Conservation (phyloP, 768 basidiomycete genomes). For the Collybiopsis luxurians region DNA sequence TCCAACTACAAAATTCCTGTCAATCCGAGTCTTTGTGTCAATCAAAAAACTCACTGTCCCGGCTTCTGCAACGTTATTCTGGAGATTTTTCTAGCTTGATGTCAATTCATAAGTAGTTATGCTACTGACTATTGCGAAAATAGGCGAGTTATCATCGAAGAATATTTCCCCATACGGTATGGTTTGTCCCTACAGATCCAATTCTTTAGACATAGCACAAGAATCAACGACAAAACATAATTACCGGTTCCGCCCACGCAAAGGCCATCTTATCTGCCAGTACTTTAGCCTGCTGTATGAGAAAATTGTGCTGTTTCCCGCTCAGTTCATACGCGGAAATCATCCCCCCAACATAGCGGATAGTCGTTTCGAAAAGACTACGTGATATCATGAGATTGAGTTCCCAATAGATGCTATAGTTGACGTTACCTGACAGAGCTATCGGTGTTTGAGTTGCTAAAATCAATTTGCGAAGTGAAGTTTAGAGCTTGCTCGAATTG, state of each 20-base stretch:
- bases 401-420: neutral
- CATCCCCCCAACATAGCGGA: constrained; percentile 49
- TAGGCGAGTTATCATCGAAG: constrained; percentile 36
- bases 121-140: constrained; percentile 2
- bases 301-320: constrained; percentile 31
- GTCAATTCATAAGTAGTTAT: neutral
- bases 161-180: constrained; percentile 11
- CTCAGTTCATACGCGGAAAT: constrained; percentile 51
- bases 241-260: constrained; percentile 35
- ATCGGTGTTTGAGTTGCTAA: constrained; percentile 32
- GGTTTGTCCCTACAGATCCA: constrained; percentile 8
- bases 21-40: constrained; percentile 18
- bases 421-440: constrained; percentile 35
- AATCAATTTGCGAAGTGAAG: constrained; percentile 38
- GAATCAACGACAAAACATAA: neutral
- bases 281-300: constrained; percentile 46
- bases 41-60: constrained; percentile 23
- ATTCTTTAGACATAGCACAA: neutral
- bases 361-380: constrained; percentile 53
- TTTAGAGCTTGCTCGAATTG: constrained; percentile 42
- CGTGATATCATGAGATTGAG: neutral
- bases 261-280: constrained; percentile 42
- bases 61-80: constrained; percentile 23
- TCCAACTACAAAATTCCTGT: constrained; percentile 31
- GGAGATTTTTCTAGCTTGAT: neutral